phyloP scores from a whole-genome alignment of 371 early-diverging fungal genomes.

The Mucor saturninus region DNA sequence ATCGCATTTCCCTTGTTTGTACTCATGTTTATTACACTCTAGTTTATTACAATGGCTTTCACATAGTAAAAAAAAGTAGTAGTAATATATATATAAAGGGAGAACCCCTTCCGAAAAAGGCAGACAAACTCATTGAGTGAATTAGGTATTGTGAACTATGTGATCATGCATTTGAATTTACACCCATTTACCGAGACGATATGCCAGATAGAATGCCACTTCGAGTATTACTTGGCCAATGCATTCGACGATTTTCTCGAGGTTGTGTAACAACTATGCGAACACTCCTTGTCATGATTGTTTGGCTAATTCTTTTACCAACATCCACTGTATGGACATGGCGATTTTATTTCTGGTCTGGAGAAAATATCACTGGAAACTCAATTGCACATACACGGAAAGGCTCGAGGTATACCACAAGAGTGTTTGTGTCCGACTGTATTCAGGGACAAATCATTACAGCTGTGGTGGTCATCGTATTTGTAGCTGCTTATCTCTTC shows the following conservation, averaged over 20 bases:
- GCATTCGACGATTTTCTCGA: conserved; percentile 41
- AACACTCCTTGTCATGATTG: conserved; percentile 57
- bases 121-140: background rate
- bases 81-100: background rate
- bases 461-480: conserved; percentile 69
- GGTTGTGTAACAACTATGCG: conserved; percentile 33
- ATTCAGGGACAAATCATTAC: conserved; percentile 85
- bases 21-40: background rate
- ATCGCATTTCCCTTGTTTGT: background rate
- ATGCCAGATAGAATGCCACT: conserved; percentile 72
- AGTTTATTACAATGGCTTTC: conserved; percentile 87
- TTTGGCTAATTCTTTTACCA: conserved; percentile 86
- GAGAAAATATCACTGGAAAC: conserved; percentile 40
- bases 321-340: conserved; percentile 80
- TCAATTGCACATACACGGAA: background rate
- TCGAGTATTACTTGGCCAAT: conserved; percentile 55
- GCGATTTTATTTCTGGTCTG: conserved; percentile 81
- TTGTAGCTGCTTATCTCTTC: conserved; percentile 74
- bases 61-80: conserved; percentile 77
- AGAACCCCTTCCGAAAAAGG: background rate
- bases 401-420: conserved; percentile 17
- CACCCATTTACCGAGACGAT: conserved; percentile 73
- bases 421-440: conserved; percentile 74
- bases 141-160: conserved; percentile 85
- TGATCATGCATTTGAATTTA: conserved; percentile 76